Percentiles rank a stretch among this genome's conserved stretches.
Conservation (phyloP, 2,329 filamentous ascomycete species). For the Pyrenochaeta sp. region DNA sequence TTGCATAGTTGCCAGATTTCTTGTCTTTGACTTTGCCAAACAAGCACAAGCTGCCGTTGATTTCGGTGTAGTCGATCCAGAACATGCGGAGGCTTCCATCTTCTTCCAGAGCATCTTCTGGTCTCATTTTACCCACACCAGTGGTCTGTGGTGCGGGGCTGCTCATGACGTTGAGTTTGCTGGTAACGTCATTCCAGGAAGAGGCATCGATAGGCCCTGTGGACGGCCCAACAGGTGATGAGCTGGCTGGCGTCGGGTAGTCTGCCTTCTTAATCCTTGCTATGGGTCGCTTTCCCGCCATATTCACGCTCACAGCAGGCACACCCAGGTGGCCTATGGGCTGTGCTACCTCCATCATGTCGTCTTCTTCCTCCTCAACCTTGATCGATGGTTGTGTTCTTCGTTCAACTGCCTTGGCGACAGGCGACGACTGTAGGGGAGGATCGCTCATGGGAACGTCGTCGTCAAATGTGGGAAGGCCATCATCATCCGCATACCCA, state of each 20-base stretch:
- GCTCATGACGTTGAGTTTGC: conserved; percentile 83
- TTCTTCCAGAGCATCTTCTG: conserved; percentile 86
- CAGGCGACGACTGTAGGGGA: conserved; percentile 80
- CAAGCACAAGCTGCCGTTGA: conserved; percentile 88
- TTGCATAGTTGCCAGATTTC: conserved; percentile 77
- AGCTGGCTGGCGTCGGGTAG: conserved; percentile 75
- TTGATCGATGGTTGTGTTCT: conserved; percentile 66
- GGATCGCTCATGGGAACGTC: conserved; percentile 88
- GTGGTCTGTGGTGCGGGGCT: conserved; percentile 71
- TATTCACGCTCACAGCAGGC: conserved; percentile 77
- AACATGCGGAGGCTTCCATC: conserved; percentile 94
- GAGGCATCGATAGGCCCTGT: conserved; percentile 71
- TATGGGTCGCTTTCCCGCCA: conserved; percentile 78
- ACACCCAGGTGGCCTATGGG: conserved; percentile 69
- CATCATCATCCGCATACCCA: conserved; percentile 60
- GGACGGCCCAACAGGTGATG: conserved; percentile 72
- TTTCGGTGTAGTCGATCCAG: conserved; percentile 95
- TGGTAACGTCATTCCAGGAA: conserved; percentile 87
- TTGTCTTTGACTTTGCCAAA: conserved; percentile 97
- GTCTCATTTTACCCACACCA: conserved; percentile 79
- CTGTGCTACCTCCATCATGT: conserved; percentile 86
- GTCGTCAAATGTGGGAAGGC: conserved; percentile 66
- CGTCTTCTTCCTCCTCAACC: conserved; percentile 73
- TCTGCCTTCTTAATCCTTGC: conserved; percentile 74
- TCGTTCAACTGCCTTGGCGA: conserved; percentile 77